Base-by-base conservation (phyloP, 2,329 filamentous ascomycete species). In the Didymella glomerata region DNA sequence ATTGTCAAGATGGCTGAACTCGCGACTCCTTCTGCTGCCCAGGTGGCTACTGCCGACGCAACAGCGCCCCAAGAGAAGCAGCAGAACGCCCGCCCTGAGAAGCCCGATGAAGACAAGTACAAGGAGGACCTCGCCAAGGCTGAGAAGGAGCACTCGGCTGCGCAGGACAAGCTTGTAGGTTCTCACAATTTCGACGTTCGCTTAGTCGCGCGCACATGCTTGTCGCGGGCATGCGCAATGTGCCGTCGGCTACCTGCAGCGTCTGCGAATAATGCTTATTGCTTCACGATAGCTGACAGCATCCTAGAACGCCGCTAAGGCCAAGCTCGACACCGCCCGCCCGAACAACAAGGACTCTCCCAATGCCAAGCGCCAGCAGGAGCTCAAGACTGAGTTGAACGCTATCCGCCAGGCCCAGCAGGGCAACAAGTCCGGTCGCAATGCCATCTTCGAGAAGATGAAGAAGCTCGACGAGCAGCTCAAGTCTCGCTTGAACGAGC, bases 391-490 rank as follows among this genome's bases (percentile, higher is more conserved):
- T 54, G 87, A 98, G 81, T 86, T 93, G 71, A 90, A 89, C 75
- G 86, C 90, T 68, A 97, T 99, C 79, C 90, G 91, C 64, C 86
- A 89, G 78, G 90, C 95, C 82, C 95, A 98, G 82, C 89, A 89
- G 68, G 89, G 87, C 60, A 91, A 92, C 83, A 99, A 99, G 85
- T 86, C 88, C 60, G 88, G 90, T 53, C 90, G 93, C 55, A 86
- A 85, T 69, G 84, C 85, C 74, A 89, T 93, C 78, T 86, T 92
- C 72, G 93, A 97, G 72, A 92, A 96, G 81, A 91, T 97, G 82
- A 96, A 95, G 86, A 88, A 89, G 68, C 87, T 97, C 60, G 93
- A 98, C 70, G 90, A 93, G 76, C 90, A 93, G 76, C 84, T 99
- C 73, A 94, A 94, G 82, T 88, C 88, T 72, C 89, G 91, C 67